Evolutionary conservation across 2,329 filamentous ascomycete species (phyloP).

Genomic region (Cyclaneusma minus): DNA sequence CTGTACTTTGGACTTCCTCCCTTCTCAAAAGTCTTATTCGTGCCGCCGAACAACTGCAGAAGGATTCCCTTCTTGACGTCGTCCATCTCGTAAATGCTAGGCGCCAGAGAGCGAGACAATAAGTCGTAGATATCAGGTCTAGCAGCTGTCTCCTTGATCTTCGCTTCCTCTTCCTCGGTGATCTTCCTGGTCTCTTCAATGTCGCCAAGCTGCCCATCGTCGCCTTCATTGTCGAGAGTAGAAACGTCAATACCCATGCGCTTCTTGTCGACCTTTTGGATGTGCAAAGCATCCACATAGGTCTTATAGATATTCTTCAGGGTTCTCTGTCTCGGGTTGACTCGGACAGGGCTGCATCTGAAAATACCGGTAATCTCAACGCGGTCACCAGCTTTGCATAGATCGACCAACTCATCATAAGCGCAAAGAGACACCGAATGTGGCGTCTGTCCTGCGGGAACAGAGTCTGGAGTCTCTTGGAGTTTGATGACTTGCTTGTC

Average conservation of each 20-base stretch:
- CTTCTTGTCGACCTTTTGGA: constrained; percentile 93
- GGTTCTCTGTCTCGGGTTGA: constrained; percentile 83
- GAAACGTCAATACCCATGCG: constrained; percentile 82
- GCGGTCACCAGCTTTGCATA: constrained; percentile 94
- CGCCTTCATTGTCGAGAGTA: constrained; percentile 72
- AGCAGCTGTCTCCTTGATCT: constrained; percentile 66
- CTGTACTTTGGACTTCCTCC: constrained; percentile 90
- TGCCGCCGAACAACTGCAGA: constrained; percentile 89
- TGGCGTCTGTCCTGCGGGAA: constrained; percentile 90
- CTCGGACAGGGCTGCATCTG: constrained; percentile 80
- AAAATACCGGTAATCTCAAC: constrained; percentile 95
- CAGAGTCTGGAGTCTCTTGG: constrained; percentile 89
- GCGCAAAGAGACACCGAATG: constrained; percentile 93
- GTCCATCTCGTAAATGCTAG: constrained; percentile 94
- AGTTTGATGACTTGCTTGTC: constrained; percentile 99
- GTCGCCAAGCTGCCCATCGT: constrained; percentile 43
- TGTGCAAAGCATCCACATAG: constrained; percentile 86
- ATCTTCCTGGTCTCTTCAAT: constrained; percentile 77
- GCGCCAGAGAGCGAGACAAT: constrained; percentile 76
- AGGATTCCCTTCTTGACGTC: constrained; percentile 98
- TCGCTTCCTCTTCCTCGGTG: constrained; percentile 71
- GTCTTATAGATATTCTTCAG: constrained; percentile 97
- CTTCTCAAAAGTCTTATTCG: constrained; percentile 95
- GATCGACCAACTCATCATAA: constrained; percentile 92
- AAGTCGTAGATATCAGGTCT: constrained; percentile 87